Conservation (phyloP, 176 grass and related monocot genomes). For the Lolium rigidum region DNA sequence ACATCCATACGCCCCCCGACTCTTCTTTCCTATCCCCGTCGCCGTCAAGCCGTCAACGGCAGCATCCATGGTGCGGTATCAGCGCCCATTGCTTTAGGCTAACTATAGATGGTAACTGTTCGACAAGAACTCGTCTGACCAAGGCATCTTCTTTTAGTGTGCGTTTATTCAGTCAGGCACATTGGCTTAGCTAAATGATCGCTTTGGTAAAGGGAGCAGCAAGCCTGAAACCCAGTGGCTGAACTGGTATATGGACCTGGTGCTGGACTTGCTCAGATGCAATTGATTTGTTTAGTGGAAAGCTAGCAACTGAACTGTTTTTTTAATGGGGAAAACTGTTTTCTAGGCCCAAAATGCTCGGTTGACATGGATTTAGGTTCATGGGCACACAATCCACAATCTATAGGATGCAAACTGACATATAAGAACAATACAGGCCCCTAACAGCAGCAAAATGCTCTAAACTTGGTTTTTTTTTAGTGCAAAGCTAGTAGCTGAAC, state of each 20-base stretch:
- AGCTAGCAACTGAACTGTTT: too few species aligned
- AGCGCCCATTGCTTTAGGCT: constrained; percentile 39
- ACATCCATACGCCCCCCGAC: constrained; percentile 33
- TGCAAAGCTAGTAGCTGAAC: too few species aligned
- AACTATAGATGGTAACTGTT: constrained; percentile 9
- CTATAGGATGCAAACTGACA: background rate
- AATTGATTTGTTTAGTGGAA: background rate
- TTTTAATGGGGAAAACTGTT: background rate
- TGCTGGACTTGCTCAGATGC: background rate
- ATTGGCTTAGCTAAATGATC: background rate
- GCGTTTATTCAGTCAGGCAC: background rate
- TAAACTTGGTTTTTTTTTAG: background rate
- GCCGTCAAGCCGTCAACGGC: constrained; percentile 28
- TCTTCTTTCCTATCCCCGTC: background rate
- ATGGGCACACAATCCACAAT: background rate
- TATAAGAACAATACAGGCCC: background rate
- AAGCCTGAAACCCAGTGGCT: background rate
- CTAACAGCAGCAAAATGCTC: background rate
- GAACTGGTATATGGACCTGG: background rate
- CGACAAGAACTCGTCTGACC: constrained; percentile 26
- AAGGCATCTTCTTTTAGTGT: background rate
- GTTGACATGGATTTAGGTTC: background rate
- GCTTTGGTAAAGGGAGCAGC: background rate
- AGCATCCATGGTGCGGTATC: background rate
- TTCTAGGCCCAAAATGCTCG: background rate